Evolutionary conservation across 768 basidiomycete species (phyloP).

Genomic region (Rhodocollybia butyracea): DNA sequence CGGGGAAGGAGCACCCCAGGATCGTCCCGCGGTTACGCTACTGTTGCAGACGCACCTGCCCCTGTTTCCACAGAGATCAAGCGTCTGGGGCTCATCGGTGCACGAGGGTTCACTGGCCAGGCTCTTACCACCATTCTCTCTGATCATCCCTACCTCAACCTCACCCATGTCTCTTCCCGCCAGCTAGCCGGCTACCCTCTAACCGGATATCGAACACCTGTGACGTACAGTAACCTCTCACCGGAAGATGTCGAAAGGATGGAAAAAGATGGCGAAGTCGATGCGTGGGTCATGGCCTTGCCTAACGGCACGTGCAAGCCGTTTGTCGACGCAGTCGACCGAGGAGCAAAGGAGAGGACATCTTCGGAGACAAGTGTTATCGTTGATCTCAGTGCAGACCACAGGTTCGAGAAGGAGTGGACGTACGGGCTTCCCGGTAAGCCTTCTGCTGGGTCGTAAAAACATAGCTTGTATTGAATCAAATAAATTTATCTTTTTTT

Average conservation of each 20-base stretch:
- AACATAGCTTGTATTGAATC: slow-evolving; percentile 20
- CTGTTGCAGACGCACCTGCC: slow-evolving; percentile 36
- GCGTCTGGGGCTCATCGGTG: slow-evolving; percentile 91
- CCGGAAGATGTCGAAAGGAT: slow-evolving; percentile 77
- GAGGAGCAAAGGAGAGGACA: slow-evolving; percentile 57
- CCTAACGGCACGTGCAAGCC: slow-evolving; percentile 98
- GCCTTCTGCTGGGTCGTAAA: slow-evolving; percentile 43
- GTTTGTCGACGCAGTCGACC: slow-evolving; percentile 92
- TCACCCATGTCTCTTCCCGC: slow-evolving; percentile 95
- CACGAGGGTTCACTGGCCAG: slow-evolving; percentile 94
- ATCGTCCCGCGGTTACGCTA: slow-evolving; percentile 76
- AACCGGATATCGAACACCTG: slow-evolving; percentile 71
- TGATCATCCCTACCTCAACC: slow-evolving; percentile 80
- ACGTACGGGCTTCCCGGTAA: slow-evolving; percentile 99
- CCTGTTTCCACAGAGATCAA: slow-evolving; percentile 64
- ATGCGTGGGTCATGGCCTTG: slow-evolving; percentile 98
- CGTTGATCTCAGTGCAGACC: slow-evolving; percentile 92
- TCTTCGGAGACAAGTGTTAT: slow-evolving; percentile 62
- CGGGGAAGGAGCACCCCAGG: slow-evolving; percentile 35
- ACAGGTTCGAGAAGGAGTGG: slow-evolving; percentile 93
- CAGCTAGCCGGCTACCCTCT: slow-evolving; percentile 84
- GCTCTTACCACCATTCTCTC: slow-evolving; percentile 86
- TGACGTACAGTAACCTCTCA: slow-evolving; percentile 82
- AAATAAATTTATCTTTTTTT: slow-evolving; percentile 23
- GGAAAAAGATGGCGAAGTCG: slow-evolving; percentile 88